These are phyloP conservation scores for Cytospora piceicola DNA, from an alignment of 2,329 filamentous ascomycete genomes.

Conservation along the genomic window DNA sequence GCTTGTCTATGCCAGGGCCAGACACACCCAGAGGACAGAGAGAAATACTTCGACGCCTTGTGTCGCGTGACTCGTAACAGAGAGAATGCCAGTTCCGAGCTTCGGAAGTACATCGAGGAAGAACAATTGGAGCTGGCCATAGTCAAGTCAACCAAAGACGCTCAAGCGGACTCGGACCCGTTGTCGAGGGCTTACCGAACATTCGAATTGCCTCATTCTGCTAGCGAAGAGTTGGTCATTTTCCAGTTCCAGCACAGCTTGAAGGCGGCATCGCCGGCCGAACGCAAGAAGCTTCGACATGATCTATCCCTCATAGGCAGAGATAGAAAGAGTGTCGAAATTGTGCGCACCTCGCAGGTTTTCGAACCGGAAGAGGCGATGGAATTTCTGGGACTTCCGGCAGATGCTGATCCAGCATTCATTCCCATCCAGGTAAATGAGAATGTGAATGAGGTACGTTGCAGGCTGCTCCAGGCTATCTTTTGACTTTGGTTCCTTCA, in stretches of 20 bases:
- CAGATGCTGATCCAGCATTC: slow-evolving; percentile 16
- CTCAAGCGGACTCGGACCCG: slow-evolving; percentile 9
- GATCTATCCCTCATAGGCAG: slow-evolving; percentile 38
- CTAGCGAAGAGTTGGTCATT: slow-evolving; percentile 9
- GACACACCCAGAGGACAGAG: slow-evolving; percentile 30
- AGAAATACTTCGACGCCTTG: slow-evolving; percentile 31
- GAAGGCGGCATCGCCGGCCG: slow-evolving; percentile 33
- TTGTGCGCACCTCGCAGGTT: slow-evolving; percentile 29
- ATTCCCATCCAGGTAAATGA: slow-evolving; percentile 20
- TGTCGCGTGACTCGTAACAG: slow-evolving; percentile 33
- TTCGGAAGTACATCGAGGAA: slow-evolving; percentile 26
- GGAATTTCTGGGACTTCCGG: slow-evolving; percentile 30
- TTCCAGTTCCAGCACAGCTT: slow-evolving; percentile 9
- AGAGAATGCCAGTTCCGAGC: slow-evolving; percentile 30
- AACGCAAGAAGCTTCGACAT: slow-evolving; percentile 33
- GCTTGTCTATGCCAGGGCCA: slow-evolving; percentile 36
- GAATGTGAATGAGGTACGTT: slow-evolving; percentile 21
- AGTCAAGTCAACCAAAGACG: slow-evolving; percentile 21
- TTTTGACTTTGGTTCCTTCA: neutral
- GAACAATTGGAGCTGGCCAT: slow-evolving; percentile 24
- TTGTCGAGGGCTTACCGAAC: slow-evolving; percentile 24
- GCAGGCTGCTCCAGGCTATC: neutral
- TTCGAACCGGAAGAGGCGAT: slow-evolving; percentile 35
- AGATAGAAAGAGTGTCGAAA: slow-evolving; percentile 32
- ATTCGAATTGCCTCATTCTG: slow-evolving; percentile 10